These are phyloP conservation scores for Penicillium sp. DNA, from an alignment of 2,329 filamentous ascomycete genomes.

Conservation along the genomic window DNA sequence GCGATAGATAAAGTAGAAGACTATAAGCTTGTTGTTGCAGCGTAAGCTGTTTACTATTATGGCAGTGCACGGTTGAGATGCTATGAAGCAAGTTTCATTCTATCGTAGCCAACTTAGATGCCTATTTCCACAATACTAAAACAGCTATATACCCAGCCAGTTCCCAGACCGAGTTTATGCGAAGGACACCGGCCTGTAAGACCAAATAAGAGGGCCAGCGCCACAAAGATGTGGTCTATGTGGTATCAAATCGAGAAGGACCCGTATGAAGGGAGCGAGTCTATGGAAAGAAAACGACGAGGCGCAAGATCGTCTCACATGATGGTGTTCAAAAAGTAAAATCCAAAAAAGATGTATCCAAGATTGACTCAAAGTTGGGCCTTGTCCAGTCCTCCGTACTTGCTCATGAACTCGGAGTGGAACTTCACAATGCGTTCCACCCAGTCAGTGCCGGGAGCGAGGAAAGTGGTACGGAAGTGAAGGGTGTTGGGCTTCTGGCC, in stretches of 20 bases:
- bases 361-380: neutral
- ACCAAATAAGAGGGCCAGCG: neutral
- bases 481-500: conserved; percentile 89
- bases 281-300: neutral
- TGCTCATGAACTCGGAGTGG: conserved; percentile 86
- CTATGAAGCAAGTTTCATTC: neutral
- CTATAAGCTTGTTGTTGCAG: no score
- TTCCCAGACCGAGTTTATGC: neutral
- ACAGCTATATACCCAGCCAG: neutral
- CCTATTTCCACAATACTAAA: neutral
- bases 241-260: conserved; percentile 19
- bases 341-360: neutral
- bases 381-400: conserved; percentile 57
- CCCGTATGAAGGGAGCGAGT: neutral
- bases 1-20: no score
- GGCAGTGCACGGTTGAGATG: neutral
- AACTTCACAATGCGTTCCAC: conserved; percentile 84
- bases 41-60: no score
- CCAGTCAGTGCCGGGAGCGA: conserved; percentile 96
- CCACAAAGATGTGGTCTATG: conserved; percentile 15
- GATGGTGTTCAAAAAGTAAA: neutral
- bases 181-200: neutral
- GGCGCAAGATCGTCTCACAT: conserved; percentile 9
- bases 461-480: conserved; percentile 96
- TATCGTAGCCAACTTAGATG: neutral